Percentiles rank a stretch among this genome's conserved stretches.
phyloP scores from a whole-genome alignment of 2,329 filamentous ascomycete species.

The Talaromyces sp. region DNA sequence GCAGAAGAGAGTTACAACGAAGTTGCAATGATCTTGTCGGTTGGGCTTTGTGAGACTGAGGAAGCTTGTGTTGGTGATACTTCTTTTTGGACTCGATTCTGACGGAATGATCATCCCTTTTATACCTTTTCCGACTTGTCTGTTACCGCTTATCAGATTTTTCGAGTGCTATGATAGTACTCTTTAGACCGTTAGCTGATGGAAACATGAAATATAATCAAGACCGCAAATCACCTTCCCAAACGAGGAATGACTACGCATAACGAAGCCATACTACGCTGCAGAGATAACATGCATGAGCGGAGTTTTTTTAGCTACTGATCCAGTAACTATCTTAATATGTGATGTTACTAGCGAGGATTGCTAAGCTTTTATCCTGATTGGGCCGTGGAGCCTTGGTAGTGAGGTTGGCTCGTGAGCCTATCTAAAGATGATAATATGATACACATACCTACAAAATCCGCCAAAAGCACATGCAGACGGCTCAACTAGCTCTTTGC shows the following conservation, averaged over 20 bases:
- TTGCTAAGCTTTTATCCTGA: constrained; percentile 1
- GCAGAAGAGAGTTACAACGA: not conserved
- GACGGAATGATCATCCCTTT: not conserved
- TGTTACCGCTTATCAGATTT: not conserved
- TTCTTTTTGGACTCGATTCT: not conserved
- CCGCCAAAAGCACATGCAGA: not conserved
- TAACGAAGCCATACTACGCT: constrained; percentile 1
- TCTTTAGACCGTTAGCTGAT: not conserved
- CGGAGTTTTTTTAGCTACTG: not conserved
- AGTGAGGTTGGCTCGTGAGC: not conserved
- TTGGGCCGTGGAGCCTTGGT: not conserved
- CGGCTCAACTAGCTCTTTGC: not conserved
- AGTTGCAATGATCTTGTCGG: not conserved
- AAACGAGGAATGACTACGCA: not conserved
- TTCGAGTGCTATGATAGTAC: not conserved
- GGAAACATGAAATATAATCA: not conserved
- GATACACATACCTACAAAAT: not conserved
- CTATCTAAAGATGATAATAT: not conserved
- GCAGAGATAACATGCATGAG: not conserved
- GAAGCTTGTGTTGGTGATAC: not conserved
- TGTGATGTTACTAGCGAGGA: not conserved
- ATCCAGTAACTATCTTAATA: not conserved
- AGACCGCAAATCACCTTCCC: constrained; percentile 3
- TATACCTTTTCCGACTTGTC: not conserved
- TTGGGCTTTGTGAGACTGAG: not conserved